These are phyloP conservation scores for Kandelia obovata DNA, from an alignment of 345 rosid species.

Conservation along the genomic window DNA sequence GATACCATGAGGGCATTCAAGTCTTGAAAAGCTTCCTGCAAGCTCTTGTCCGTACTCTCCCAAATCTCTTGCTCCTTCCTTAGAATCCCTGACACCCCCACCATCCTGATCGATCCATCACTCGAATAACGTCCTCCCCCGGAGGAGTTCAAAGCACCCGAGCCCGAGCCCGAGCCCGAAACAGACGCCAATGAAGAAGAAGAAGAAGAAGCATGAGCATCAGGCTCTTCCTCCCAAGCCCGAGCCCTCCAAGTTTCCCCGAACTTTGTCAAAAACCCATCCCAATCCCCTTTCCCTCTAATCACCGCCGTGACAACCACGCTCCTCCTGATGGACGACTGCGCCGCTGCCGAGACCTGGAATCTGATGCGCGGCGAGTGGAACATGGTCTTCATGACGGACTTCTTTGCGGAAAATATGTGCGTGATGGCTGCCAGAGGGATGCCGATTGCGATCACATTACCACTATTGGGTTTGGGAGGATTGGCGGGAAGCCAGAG, in stretches of 20 bases:
- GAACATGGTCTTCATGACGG: conserved; percentile 64
- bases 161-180: conserved; percentile 20
- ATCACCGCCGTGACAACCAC: conserved; percentile 58
- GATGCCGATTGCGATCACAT: conserved; percentile 26
- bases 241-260: conserved; percentile 82
- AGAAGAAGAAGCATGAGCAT: conserved; percentile 13
- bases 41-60: conserved; percentile 92
- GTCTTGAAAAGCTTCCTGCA: conserved; percentile 95
- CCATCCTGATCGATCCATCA: conserved; percentile 84
- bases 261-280: conserved; percentile 62
- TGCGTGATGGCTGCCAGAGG: conserved; percentile 51
- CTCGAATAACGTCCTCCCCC: conserved; percentile 61
- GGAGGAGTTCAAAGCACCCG: conserved; percentile 23
- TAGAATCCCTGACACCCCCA: conserved; percentile 87
- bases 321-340: conserved; percentile 28
- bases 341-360: conserved; percentile 39
- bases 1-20: conserved; percentile 90
- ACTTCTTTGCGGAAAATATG: conserved; percentile 57
- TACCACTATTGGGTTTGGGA: conserved; percentile 21
- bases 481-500: conserved; percentile 65
- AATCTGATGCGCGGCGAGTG: conserved; percentile 81
- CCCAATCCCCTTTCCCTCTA: conserved; percentile 84
- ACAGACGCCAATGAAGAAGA: conserved; percentile 19
- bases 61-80: conserved; percentile 93
- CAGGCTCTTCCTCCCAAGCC: conserved; percentile 59